Conservation (phyloP, 176 grass and related monocot genomes). For the Juncus effusus region DNA sequence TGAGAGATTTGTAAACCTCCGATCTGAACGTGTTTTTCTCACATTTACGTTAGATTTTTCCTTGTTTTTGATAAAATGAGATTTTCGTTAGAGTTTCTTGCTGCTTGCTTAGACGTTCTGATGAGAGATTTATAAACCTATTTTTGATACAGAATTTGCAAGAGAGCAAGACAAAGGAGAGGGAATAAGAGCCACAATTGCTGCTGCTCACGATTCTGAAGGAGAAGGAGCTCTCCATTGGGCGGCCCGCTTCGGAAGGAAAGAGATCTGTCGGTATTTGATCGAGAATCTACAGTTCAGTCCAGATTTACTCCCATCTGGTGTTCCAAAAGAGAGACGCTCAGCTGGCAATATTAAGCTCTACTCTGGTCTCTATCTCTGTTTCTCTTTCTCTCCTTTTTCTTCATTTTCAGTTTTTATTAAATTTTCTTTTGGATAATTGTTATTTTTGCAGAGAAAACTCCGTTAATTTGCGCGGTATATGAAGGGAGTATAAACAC, state of each 20-base stretch:
- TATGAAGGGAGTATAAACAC: constrained; percentile 4
- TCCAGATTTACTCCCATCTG: neutral
- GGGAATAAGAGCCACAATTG: neutral
- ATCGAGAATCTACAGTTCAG: neutral
- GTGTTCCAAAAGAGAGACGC: constrained; percentile 15
- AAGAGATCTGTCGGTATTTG: constrained; percentile 9
- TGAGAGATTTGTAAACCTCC: neutral
- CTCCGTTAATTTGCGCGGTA: too few relatives aligned
- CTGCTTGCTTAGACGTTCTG: too few relatives aligned
- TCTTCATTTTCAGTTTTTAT: neutral
- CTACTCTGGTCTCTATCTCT: neutral
- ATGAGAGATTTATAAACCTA: too few relatives aligned
- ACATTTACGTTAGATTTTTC: neutral
- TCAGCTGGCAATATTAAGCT: neutral
- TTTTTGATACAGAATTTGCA: neutral
- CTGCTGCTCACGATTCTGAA: neutral
- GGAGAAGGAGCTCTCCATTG: neutral
- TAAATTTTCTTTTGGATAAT: constrained; percentile 23
- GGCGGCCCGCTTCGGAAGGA: neutral
- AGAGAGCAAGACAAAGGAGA: neutral
- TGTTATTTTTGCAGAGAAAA: neutral
- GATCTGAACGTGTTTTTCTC: too few relatives aligned
- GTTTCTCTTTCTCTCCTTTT: neutral
- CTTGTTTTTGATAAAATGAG: neutral
- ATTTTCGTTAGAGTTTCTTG: too few relatives aligned